A percentile compares a stretch with the other conserved stretches of the same genome.
phyloP scores from a whole-genome alignment of 331 rosid species.

The Quercus lobata region DNA sequence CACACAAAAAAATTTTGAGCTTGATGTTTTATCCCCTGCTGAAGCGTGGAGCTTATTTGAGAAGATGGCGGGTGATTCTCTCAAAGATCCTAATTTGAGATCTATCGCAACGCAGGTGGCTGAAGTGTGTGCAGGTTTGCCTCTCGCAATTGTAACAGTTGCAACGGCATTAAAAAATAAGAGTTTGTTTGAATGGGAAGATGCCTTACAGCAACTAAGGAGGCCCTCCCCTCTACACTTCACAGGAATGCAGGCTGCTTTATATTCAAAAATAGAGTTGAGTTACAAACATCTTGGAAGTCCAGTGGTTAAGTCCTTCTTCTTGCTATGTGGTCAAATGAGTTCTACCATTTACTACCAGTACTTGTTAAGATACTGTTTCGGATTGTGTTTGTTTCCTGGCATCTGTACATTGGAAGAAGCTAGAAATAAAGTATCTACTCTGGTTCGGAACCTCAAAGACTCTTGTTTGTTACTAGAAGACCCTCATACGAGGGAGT shows the following conservation, averaged over 20 bases:
- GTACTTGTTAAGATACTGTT: no score
- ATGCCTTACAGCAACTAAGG: neutral
- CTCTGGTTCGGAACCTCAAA: neutral
- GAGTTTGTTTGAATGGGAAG: accelerated
- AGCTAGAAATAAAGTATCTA: neutral
- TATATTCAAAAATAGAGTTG: no score
- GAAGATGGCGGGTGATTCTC: no score
- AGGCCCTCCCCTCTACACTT: no score
- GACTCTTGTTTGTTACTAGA: neutral
- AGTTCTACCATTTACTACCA: no score
- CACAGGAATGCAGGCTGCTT: no score
- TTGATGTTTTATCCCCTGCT: accelerated
- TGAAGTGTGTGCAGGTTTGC: constrained; percentile 7
- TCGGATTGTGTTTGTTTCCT: neutral
- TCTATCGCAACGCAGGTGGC: neutral
- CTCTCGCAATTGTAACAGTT: neutral
- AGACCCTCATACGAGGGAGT: accelerated
- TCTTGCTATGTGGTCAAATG: no score
- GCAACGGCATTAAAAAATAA: neutral
- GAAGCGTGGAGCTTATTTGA: no score
- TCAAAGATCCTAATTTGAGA: accelerated
- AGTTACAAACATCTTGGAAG: no score
- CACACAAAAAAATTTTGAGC: no score
- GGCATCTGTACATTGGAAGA: neutral
- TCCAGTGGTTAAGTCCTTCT: no score